Evolutionary conservation across 192 early-diverging fungal species (phyloP).

Genomic region (Coemansia sp.): DNA sequence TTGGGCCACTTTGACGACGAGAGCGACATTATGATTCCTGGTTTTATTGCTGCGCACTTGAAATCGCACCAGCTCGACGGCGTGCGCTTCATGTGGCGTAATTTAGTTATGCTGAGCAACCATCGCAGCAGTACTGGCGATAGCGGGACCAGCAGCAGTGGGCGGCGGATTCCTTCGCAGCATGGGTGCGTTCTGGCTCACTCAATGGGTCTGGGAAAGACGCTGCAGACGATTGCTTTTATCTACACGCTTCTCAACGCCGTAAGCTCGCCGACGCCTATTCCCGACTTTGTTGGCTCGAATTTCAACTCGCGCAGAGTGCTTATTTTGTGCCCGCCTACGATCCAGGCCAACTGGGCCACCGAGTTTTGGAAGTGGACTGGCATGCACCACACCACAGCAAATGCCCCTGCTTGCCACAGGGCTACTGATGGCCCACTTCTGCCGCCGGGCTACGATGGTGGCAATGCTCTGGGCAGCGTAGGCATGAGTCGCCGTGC

Average conservation of each 20-base stretch:
- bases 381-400: conserved; percentile 17
- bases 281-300: conserved; percentile 55
- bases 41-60: conserved; percentile 56
- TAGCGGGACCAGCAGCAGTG: not conserved
- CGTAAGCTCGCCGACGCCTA: conserved; percentile 33
- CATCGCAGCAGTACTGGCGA: not conserved
- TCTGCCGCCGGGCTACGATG: conserved; percentile 8
- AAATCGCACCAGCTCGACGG: conserved; percentile 78
- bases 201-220: conserved; percentile 86
- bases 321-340: conserved; percentile 72
- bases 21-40: conserved; percentile 45
- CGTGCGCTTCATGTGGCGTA: conserved; percentile 76
- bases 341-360: conserved; percentile 71
- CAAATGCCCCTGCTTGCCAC: not conserved
- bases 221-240: conserved; percentile 72
- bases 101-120: conserved; percentile 65
- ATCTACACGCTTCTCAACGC: conserved; percentile 67
- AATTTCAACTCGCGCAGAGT: conserved; percentile 57
- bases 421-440: conserved; percentile 12
- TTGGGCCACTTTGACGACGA: conserved; percentile 38
- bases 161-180: conserved; percentile 8
- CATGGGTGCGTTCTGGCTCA: conserved; percentile 80
- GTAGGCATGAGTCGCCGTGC: not conserved
- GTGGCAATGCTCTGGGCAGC: not conserved
- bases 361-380: conserved; percentile 73